A percentile compares a stretch with the other conserved stretches of the same genome.
phyloP scores from a whole-genome alignment of 371 early-diverging fungal species.

The Nematocida ausubeli region DNA sequence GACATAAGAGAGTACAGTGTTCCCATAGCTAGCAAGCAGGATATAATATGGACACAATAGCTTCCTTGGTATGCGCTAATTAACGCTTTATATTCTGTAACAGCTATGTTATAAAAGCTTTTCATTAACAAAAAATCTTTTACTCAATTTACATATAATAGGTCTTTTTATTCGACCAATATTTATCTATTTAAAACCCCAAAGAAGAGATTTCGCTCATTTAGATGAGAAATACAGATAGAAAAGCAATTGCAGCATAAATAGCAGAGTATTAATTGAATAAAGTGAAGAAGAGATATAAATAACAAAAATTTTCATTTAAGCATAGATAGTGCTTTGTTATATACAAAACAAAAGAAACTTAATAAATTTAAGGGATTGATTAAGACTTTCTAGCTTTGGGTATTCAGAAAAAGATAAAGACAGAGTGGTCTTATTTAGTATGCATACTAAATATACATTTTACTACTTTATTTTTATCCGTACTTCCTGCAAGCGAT shows the following conservation, averaged over 20 bases:
- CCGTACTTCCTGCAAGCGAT: not conserved
- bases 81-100: conserved; percentile 1
- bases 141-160: not conserved
- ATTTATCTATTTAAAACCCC: not conserved
- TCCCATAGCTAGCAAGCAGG: not conserved
- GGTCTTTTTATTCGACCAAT: not conserved
- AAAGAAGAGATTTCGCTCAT: no score
- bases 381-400: no score
- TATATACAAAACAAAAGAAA: no score
- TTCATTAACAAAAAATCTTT: conserved; percentile 12
- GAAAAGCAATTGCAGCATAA: no score
- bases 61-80: not conserved
- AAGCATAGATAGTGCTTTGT: no score
- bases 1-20: not conserved
- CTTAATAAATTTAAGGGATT: no score
- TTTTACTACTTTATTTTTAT: conserved; percentile 13
- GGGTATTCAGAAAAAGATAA: no score
- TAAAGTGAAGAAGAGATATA: no score
- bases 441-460: not conserved
- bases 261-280: no score
- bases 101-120: conserved; percentile 7
- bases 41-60: not conserved
- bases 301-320: no score
- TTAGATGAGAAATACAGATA: no score
- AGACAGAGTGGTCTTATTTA: no score